phyloP scores from a whole-genome alignment of 371 early-diverging fungal genomes.

The Nematocida sp. region DNA sequence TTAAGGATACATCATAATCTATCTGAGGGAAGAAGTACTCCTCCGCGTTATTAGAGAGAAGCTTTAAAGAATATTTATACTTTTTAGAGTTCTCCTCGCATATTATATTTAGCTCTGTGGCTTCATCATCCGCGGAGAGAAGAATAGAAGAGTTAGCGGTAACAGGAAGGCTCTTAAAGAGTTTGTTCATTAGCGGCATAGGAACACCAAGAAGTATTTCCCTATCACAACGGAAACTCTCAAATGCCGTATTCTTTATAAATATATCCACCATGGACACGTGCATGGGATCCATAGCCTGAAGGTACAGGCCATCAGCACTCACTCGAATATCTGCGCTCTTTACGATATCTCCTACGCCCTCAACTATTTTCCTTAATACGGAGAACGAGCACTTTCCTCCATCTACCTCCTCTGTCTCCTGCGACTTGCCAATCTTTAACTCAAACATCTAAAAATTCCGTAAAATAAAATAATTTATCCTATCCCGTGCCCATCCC shows the following conservation, averaged over 20 bases:
- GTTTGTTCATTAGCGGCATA: slow-evolving; percentile 76
- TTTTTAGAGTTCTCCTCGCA: slow-evolving; percentile 73
- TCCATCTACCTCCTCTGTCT: slow-evolving; percentile 21
- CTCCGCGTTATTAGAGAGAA: slow-evolving; percentile 84
- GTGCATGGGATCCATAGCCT: slow-evolving; percentile 95
- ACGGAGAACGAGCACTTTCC: slow-evolving; percentile 59
- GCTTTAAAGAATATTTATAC: slow-evolving; percentile 84
- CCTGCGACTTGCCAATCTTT: slow-evolving; percentile 42
- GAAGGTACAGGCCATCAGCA: slow-evolving; percentile 85
- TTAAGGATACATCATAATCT: slow-evolving; percentile 78
- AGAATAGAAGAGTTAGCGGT: slow-evolving; percentile 37
- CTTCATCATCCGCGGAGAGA: slow-evolving; percentile 46
- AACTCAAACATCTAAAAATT: slow-evolving; percentile 62
- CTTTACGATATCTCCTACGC: slow-evolving; percentile 85
- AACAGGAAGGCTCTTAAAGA: slow-evolving; percentile 73
- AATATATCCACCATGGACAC: slow-evolving; percentile 84
- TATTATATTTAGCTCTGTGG: slow-evolving; percentile 30
- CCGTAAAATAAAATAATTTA: slow-evolving; percentile 27
- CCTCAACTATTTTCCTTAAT: slow-evolving; percentile 85
- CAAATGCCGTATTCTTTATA: slow-evolving; percentile 79
- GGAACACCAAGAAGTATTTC: slow-evolving; percentile 82
- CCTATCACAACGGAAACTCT: slow-evolving; percentile 84
- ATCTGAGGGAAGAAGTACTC: slow-evolving; percentile 85
- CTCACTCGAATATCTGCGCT: slow-evolving; percentile 94
- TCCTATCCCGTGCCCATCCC: neutral